Percentiles rank a stretch among this genome's conserved stretches.
Evolutionary conservation across 2,329 filamentous ascomycete species (phyloP).

Genomic region (Decorospora gaudefroyi): DNA sequence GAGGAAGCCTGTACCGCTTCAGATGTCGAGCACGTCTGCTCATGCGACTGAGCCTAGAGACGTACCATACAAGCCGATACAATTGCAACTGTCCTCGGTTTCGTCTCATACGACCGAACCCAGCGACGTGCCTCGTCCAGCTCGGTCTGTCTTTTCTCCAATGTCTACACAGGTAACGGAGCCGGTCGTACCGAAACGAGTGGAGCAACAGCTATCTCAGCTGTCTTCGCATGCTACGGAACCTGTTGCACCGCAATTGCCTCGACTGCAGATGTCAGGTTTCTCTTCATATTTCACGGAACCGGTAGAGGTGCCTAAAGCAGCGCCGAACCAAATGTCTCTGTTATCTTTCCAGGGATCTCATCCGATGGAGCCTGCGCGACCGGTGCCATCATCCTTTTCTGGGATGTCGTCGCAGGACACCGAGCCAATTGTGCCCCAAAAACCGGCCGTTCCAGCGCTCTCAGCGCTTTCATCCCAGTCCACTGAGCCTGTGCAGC

Average conservation of each 20-base stretch:
- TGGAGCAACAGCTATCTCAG: constrained; percentile 18
- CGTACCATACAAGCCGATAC: constrained; percentile 12
- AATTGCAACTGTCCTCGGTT: constrained; percentile 34
- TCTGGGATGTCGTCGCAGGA: constrained; percentile 24
- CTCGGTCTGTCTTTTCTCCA: constrained; percentile 27
- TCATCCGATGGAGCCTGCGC: constrained; percentile 27
- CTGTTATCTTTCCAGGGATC: constrained; percentile 31
- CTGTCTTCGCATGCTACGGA: constrained; percentile 26
- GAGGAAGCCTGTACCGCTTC: constrained; percentile 5
- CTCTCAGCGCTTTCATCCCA: constrained; percentile 31
- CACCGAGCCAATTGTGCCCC: constrained; percentile 27
- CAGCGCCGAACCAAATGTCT: constrained; percentile 22
- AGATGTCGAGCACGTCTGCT: constrained; percentile 18
- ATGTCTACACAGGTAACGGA: constrained; percentile 30
- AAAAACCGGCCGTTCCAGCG: constrained; percentile 17
- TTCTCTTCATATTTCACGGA: constrained; percentile 33
- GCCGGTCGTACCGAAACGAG: constrained; percentile 12
- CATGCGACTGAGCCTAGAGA: constrained; percentile 25
- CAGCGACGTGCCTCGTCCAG: constrained; percentile 19
- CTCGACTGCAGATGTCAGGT: constrained; percentile 28
- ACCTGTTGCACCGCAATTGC: constrained; percentile 19
- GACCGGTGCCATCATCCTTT: constrained; percentile 19
- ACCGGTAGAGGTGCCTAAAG: constrained; percentile 21
- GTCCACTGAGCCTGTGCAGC: constrained; percentile 34
- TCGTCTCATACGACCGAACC: constrained; percentile 37